Conservation (phyloP, 1,284 basidiomycete genomes). For the Sphaerobolus stellatus region DNA sequence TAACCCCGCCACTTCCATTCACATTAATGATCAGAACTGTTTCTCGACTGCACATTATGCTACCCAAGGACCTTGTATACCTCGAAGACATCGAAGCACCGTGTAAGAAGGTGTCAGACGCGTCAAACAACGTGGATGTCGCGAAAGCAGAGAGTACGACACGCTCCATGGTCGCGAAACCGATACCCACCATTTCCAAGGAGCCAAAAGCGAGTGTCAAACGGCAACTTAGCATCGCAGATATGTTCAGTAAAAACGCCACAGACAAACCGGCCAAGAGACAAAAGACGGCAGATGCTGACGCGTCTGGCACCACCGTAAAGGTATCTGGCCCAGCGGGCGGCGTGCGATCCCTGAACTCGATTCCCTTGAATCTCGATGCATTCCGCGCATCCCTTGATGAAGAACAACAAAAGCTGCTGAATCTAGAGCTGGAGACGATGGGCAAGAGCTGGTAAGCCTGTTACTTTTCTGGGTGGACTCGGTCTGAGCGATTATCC, state of each 20-base stretch:
- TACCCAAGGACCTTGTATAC: conserved; percentile 41
- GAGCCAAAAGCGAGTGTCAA: conserved; percentile 44
- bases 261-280: conserved; percentile 43
- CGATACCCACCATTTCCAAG: conserved; percentile 17
- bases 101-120: conserved; percentile 21
- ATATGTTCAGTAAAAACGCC: conserved; percentile 54
- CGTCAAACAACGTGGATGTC: conserved; percentile 10
- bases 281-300: conserved; percentile 31
- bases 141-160: conserved; percentile 14
- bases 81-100: conserved; percentile 54
- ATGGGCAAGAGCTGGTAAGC: conserved; percentile 74
- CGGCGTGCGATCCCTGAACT: conserved; percentile 48
- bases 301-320: background rate
- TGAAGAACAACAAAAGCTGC: conserved; percentile 55
- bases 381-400: conserved; percentile 55
- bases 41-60: background rate
- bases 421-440: conserved; percentile 66
- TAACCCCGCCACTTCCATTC: background rate
- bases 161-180: background rate
- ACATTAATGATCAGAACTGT: background rate
- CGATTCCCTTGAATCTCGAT: conserved; percentile 66
- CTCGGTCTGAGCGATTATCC: conserved; percentile 9
- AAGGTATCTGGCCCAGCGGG: background rate
- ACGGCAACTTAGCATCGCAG: conserved; percentile 62
- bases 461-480: conserved; percentile 2